These are phyloP conservation scores for Rhododendron williamsianum DNA, from an alignment of 148 eudicot species.

Conservation along the genomic window DNA sequence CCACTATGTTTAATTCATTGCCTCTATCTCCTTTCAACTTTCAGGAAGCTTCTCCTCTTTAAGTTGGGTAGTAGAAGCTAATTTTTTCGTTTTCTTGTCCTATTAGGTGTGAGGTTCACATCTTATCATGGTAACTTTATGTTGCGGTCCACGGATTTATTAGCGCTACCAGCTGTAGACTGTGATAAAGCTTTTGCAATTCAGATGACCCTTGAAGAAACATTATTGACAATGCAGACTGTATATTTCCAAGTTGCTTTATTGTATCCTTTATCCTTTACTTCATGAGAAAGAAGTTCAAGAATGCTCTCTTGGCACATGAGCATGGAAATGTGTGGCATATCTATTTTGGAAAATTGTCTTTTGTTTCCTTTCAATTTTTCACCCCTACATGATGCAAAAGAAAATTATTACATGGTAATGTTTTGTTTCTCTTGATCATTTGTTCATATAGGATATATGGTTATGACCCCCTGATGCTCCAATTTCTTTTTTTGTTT, in stretches of 20 bases:
- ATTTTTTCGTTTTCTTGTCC: slow-evolving; percentile 4
- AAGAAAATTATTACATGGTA: neutral
- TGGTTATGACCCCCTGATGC: neutral
- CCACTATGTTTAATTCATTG: neutral
- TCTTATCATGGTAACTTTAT: slow-evolving; percentile 97
- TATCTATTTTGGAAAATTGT: neutral
- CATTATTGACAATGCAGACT: slow-evolving; percentile 61
- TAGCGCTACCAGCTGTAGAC: slow-evolving; percentile 98
- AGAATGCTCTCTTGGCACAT: neutral
- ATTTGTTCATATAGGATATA: neutral
- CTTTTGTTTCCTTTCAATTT: neutral
- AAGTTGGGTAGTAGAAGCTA: neutral
- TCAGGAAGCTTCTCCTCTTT: neutral
- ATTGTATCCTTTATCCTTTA: slow-evolving; percentile 65
- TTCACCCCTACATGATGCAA: neutral
- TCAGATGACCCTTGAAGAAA: slow-evolving; percentile 87
- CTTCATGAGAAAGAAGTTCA: neutral
- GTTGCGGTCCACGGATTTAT: slow-evolving; percentile 90
- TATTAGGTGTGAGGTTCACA: slow-evolving; percentile 76
- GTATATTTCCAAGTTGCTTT: slow-evolving; percentile 97
- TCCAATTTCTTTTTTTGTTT: neutral
- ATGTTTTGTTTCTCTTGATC: neutral
- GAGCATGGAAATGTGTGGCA: neutral
- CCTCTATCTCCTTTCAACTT: slow-evolving; percentile 5
- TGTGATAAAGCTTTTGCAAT: slow-evolving; percentile 93